Evolutionary conservation across 331 rosid genomes (phyloP).

Genomic region (Malus hybrid): DNA sequence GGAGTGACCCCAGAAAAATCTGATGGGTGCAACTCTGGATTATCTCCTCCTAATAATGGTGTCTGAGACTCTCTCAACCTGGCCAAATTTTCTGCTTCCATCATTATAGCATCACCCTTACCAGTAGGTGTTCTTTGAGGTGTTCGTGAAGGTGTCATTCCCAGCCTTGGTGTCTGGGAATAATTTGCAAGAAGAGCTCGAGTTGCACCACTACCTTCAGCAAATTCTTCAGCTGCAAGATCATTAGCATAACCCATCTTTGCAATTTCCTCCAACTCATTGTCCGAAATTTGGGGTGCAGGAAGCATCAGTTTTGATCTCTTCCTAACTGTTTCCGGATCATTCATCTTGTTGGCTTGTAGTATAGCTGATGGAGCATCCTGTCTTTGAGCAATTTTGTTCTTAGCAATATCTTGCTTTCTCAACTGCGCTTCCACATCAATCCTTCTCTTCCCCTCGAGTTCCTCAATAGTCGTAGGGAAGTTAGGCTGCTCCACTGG

Average conservation of each 20-base stretch:
- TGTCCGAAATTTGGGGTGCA: constrained; percentile 90
- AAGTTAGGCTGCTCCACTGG: constrained; percentile 69
- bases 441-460: constrained; percentile 84
- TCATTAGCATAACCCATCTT: constrained; percentile 95
- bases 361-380: constrained; percentile 89
- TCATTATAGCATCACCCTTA: constrained; percentile 92
- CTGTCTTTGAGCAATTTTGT: constrained; percentile 83
- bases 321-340: constrained; percentile 88
- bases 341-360: constrained; percentile 89
- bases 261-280: constrained; percentile 90
- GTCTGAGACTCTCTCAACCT: constrained; percentile 97
- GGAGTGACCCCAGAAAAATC: constrained; percentile 99
- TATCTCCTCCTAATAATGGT: constrained; percentile 89
- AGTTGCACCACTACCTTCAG: constrained; percentile 83
- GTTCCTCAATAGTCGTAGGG: constrained; percentile 92
- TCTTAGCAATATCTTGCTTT: constrained; percentile 82
- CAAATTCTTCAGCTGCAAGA: constrained; percentile 62
- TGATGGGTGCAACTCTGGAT: constrained; percentile 92
- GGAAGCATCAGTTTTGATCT: constrained; percentile 95
- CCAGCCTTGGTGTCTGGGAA: constrained; percentile 71
- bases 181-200: constrained; percentile 87
- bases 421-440: constrained; percentile 78
- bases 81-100: constrained; percentile 96
- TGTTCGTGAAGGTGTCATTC: constrained; percentile 73
- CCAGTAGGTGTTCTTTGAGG: constrained; percentile 96